These are phyloP conservation scores for Colletotrichum brevisporum DNA, from an alignment of 2,329 filamentous ascomycete genomes.

Conservation along the genomic window DNA sequence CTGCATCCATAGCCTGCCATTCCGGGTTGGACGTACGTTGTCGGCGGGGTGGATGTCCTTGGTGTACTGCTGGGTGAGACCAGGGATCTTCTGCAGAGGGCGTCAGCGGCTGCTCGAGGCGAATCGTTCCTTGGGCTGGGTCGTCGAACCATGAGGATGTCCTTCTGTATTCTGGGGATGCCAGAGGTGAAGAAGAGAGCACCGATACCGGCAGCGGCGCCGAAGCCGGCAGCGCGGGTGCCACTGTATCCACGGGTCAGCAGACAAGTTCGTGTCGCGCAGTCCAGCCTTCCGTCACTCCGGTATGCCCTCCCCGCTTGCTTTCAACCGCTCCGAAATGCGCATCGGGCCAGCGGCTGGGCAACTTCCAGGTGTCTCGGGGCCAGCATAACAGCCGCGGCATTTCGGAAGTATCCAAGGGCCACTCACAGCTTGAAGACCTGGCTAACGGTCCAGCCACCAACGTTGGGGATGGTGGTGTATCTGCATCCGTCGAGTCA, in stretches of 20 bases:
- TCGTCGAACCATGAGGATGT: slow-evolving; percentile 68
- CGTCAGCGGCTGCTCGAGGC: slow-evolving; percentile 43
- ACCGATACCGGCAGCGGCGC: slow-evolving; percentile 69
- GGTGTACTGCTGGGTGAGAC: slow-evolving; percentile 65
- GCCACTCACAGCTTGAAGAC: slow-evolving; percentile 65
- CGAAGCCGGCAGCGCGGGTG: slow-evolving; percentile 67
- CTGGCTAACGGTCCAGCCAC: slow-evolving; percentile 65
- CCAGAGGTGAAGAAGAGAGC: slow-evolving; percentile 74
- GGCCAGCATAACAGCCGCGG: background rate
- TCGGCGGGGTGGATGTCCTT: slow-evolving; percentile 71
- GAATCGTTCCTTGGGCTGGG: background rate
- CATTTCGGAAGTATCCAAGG: background rate
- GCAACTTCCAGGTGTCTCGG: background rate
- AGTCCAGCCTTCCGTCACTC: background rate
- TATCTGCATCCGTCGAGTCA: slow-evolving; percentile 63
- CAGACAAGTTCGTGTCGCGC: background rate
- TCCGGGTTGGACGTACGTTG: slow-evolving; percentile 65
- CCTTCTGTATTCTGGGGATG: slow-evolving; percentile 71
- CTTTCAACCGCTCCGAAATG: background rate
- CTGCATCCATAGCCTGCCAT: no score
- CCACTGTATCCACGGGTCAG: slow-evolving; percentile 55
- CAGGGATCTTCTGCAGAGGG: slow-evolving; percentile 65
- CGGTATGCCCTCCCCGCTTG: background rate
- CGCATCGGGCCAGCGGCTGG: no score
- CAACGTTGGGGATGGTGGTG: slow-evolving; percentile 69